Evolutionary conservation across 1,284 basidiomycete species (phyloP), one percentile per base, ranked within the genome.

Genomic region (Inonotus obliquus): DNA sequence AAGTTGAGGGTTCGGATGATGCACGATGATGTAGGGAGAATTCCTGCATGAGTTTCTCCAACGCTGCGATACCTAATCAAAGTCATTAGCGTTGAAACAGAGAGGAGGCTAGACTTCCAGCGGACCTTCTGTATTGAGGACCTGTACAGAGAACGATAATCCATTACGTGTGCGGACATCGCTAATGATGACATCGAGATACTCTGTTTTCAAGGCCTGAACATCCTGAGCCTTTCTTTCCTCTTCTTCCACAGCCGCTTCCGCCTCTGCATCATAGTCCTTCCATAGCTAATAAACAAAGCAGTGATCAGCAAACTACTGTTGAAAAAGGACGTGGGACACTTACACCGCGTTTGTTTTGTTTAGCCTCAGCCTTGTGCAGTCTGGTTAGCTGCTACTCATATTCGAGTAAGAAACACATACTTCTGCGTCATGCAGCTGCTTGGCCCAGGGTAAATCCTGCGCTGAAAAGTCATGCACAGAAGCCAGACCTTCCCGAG

Each of bases 1-100:
- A 96, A 56, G 81, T 82, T 29, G 86, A 68, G 0, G 89, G 78
- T 6, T 81, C 74, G 4, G 83, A 74, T 19, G 86, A 79, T 41
- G 83, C 83, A 55, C 85, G 84, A 74, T 97, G 92, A 73, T 94
- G 86, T 41, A 91, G 72, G 2, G 92, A 89, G 70, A 99, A 96
- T 65, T 98, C 96, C 55, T 80, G 80, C 96, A 98, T 98, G 65
- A 99, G 81, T 72, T 89, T 89, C 70, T 98, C 96, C 61, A 99
- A 79, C 14, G 91, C 87, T 6, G 89, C 90, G 61, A 96, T 94
- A 61, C 88, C 91, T 92, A 65, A 7, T 35, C 13, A 51, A 27
- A 55, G 57, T 29, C 5, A 21, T n/a, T 27, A 49, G 55, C 63
- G 53, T 56, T 54, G 45, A 54, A 53, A n/a, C 44, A 19, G 58